Evolutionary conservation across 192 early-diverging fungal genomes (phyloP), one percentile per base, ranked within the genome.

Genomic region (Coemansia furcata): DNA sequence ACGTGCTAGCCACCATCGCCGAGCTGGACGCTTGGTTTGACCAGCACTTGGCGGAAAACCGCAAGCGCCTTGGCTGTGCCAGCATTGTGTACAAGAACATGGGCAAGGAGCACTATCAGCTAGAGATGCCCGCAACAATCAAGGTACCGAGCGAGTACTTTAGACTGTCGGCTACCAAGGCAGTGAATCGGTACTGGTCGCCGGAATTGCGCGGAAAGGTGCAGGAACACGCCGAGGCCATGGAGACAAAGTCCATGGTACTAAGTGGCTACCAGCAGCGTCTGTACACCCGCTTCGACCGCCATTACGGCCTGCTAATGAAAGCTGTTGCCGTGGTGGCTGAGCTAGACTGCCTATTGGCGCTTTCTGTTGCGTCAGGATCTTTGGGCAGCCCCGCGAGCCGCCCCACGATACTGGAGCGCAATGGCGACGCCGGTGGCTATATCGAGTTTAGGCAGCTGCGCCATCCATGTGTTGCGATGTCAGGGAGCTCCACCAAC

Each of bases 31-130:
- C 61, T 0, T 82, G 87, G 75, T 85, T 99, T 42, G 87, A 89
- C 10, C 47, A 78, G 35, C 86, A 95, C 67, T 70, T 94, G 37
- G 67, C 78, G 37, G 89, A 94, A 58, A 85, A 80, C 23, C 86
- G 91, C 62, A 80, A 77, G 46, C 68, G 80, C 42, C 68, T 95
- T 23, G 86, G 85, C 82, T 94, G 87, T 2, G 71, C 83, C 6
- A 89, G 88, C 62, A 77, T 96, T 36, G 76, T 81, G 4, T 99
- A 91, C 86, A 92, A 91, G 66, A 88, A 96, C 80, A 82, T 97
- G 58, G 95, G 96, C 44, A 99, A 99, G 76, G 98, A 99, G 70
- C 87, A 92, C 17, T 96, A 94, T 74, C 94, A 95, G 77, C 66
- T 99, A n/a, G 95, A 99, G 68, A 82, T 95, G 8, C 90, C 95